Evolutionary conservation across 805 yeast genomes (phyloP).

Genomic region (Zygosaccharomyces bisporus): DNA sequence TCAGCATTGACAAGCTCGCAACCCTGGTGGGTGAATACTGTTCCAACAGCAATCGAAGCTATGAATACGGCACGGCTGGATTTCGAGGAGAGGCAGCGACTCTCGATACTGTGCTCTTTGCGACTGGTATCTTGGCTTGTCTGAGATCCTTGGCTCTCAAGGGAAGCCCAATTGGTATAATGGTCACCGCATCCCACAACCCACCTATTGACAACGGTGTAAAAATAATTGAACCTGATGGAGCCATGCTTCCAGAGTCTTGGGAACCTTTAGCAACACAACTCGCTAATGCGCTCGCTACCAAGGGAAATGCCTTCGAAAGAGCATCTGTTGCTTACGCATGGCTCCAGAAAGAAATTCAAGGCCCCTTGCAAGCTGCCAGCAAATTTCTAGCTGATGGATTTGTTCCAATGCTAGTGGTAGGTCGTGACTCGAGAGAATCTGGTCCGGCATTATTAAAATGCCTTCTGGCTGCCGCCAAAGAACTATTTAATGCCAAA

Average conservation of each 20-base stretch:
- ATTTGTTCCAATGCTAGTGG: conserved; percentile 45
- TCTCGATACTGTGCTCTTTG: conserved; percentile 76
- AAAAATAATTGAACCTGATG: conserved; percentile 88
- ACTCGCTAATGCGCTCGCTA: conserved; percentile 58
- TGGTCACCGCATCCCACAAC: conserved; percentile 95
- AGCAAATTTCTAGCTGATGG: conserved; percentile 2
- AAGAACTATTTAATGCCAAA: conserved; percentile 57
- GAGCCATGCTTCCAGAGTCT: conserved; percentile 75
- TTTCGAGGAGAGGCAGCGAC: conserved; percentile 71
- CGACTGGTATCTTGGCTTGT: conserved; percentile 79
- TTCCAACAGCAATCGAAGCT: conserved; percentile 40
- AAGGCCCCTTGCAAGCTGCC: conserved; percentile 6
- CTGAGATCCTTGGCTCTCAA: conserved; percentile 69
- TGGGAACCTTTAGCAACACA: conserved; percentile 85
- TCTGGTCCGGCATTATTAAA: conserved; percentile 54
- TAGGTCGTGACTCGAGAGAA: conserved; percentile 86
- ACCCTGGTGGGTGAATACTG: conserved; percentile 34
- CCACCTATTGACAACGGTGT: conserved; percentile 92
- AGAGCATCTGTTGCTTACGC: not conserved
- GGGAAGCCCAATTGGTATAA: conserved; percentile 81
- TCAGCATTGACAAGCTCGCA: conserved; percentile 1
- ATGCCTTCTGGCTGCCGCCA: conserved; percentile 51
- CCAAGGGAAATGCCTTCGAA: conserved; percentile 33
- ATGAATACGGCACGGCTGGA: conserved; percentile 95
- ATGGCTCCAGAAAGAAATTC: conserved; percentile 5